Conservation (phyloP, 352 stramenopile genomes). For the Phytophthora colocasiae region DNA sequence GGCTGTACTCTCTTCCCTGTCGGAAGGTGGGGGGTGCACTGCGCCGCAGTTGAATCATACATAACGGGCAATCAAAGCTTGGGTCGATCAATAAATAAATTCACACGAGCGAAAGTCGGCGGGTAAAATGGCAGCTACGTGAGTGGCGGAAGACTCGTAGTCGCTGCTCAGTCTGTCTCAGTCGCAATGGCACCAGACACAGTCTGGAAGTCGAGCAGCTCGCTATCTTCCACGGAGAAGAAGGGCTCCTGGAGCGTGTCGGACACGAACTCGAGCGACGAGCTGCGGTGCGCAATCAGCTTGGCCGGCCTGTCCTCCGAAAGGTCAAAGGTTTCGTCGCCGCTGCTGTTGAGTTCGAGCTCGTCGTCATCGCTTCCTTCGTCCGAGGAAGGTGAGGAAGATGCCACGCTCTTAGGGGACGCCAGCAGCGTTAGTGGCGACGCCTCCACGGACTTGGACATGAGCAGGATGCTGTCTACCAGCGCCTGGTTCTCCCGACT, state of each 20-base stretch:
- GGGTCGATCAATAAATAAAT: constrained; percentile 58
- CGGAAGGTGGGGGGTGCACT: constrained; percentile 5
- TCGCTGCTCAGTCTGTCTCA: constrained; percentile 36
- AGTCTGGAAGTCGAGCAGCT: constrained; percentile 70
- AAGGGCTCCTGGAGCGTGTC: constrained; percentile 81
- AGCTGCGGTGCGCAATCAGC: constrained; percentile 37
- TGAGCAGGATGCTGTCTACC: constrained; percentile 80
- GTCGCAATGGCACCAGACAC: constrained; percentile 18
- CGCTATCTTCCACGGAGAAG: constrained; percentile 71
- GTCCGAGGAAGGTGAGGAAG: constrained; percentile 52
- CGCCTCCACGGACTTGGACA: constrained; percentile 75
- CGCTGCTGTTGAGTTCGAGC: constrained; percentile 35
- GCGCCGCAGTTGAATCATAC: constrained; percentile 43
- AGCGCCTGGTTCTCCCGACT: constrained; percentile 72
- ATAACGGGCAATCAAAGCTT: constrained; percentile 47
- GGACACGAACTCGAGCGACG: constrained; percentile 72
- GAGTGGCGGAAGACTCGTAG: not conserved
- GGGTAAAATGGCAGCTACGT: constrained; percentile 16
- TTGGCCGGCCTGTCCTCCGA: constrained; percentile 38
- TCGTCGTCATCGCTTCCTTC: constrained; percentile 60
- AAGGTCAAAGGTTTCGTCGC: constrained; percentile 49
- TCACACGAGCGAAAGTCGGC: constrained; percentile 33
- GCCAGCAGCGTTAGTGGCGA: constrained; percentile 54
- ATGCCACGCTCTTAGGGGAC: constrained; percentile 72
- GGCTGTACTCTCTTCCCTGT: constrained; percentile 18